These are phyloP conservation scores for Rhododendron molle DNA, from an alignment of 148 eudicot species.

Conservation along the genomic window DNA sequence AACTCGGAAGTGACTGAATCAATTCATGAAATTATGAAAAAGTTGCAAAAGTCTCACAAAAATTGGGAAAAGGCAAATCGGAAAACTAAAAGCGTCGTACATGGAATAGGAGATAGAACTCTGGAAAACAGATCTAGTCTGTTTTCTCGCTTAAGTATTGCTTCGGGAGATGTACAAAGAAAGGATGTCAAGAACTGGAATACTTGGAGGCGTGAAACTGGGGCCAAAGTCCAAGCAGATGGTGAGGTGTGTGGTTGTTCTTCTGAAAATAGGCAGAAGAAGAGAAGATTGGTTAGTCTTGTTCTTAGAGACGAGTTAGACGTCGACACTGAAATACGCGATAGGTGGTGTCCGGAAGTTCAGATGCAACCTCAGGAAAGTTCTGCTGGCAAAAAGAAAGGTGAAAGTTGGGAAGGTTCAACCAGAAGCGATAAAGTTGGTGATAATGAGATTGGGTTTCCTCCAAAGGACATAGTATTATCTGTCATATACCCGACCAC, in stretches of 20 bases:
- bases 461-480: not conserved
- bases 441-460: not conserved
- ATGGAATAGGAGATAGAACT: not conserved
- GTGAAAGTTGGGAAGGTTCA: not conserved
- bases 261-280: not conserved
- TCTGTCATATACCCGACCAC: not conserved
- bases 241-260: not conserved
- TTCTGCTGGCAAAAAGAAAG: not conserved
- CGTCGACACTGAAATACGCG: not conserved
- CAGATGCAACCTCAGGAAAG: slow-evolving; percentile 11
- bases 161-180: not conserved
- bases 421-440: not conserved
- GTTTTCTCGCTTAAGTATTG: slow-evolving; percentile 13
- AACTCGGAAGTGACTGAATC: not conserved
- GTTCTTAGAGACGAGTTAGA: not conserved
- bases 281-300: slow-evolving; percentile 4
- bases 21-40: slow-evolving; percentile 17
- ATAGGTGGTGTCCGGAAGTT: not conserved
- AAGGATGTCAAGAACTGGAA: not conserved
- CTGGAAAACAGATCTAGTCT: slow-evolving; percentile 12
- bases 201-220: not conserved
- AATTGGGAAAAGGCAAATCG: slow-evolving; percentile 12
- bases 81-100: not conserved
- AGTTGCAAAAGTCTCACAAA: slow-evolving; percentile 10
- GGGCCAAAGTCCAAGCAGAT: not conserved